Conservation (phyloP, 2,329 filamentous ascomycete genomes). For the Epichloe sibirici region DNA sequence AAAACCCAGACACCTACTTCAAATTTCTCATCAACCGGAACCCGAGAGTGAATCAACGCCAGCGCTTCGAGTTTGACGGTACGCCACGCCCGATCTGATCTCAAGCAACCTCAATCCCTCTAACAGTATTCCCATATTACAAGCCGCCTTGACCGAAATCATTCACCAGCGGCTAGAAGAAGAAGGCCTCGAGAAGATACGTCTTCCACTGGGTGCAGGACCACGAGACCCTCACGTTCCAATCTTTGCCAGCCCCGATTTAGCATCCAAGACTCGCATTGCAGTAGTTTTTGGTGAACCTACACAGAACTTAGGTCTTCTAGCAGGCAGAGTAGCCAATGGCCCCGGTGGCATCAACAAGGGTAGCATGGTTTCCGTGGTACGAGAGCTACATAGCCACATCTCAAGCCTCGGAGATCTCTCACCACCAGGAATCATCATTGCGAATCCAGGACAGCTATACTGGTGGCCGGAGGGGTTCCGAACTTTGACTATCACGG, state of each 20-base stretch:
- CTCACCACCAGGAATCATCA: constrained; percentile 46
- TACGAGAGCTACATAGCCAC: constrained; percentile 31
- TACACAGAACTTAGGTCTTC: constrained; percentile 58
- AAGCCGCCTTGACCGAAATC: constrained; percentile 51
- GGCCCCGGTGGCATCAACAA: constrained; percentile 52
- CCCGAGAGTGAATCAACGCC: constrained; percentile 63
- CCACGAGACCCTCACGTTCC: constrained; percentile 47
- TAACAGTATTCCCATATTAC: not conserved
- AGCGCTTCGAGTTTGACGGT: constrained; percentile 66
- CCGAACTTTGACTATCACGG: constrained; percentile 44
- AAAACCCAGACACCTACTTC: constrained; percentile 57
- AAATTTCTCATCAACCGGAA: constrained; percentile 64
- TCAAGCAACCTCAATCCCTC: not conserved
- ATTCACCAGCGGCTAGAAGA: constrained; percentile 48
- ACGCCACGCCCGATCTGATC: constrained; percentile 12
- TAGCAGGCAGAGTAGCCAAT: constrained; percentile 56
- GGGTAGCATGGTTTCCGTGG: constrained; percentile 58
- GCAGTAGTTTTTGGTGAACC: constrained; percentile 65
- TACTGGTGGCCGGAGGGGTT: constrained; percentile 59
- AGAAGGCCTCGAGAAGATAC: constrained; percentile 46
- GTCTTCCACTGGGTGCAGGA: constrained; percentile 45
- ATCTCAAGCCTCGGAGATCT: constrained; percentile 20
- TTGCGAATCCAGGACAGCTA: constrained; percentile 68
- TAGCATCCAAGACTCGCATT: constrained; percentile 29
- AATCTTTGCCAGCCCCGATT: constrained; percentile 37